Evolutionary conservation across 768 basidiomycete species (phyloP).

Genomic region (Termitomyces sp.): DNA sequence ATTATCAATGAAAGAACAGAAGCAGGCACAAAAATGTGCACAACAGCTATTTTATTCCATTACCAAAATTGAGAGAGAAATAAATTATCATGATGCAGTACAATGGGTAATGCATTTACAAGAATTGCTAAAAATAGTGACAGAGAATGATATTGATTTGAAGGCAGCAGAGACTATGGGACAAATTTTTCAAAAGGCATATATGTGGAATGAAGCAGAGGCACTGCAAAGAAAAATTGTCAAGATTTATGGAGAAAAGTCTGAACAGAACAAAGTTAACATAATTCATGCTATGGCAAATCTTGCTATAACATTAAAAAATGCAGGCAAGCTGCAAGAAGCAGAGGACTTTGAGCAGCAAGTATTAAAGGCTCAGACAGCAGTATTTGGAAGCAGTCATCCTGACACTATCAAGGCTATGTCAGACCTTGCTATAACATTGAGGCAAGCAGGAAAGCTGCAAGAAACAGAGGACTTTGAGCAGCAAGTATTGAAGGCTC

Average conservation of each 20-base stretch:
- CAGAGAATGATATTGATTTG: not conserved
- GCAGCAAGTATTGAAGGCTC: not conserved
- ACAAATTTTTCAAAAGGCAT: not conserved
- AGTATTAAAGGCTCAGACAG: not conserved
- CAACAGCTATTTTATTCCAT: not conserved
- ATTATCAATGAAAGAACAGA: not conserved
- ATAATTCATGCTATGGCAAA: not conserved
- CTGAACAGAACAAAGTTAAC: not conserved
- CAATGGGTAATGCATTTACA: not conserved
- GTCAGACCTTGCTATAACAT: not conserved
- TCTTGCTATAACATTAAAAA: not conserved
- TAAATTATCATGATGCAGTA: not conserved
- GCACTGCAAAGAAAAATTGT: not conserved
- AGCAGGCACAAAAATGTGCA: not conserved
- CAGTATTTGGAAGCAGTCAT: not conserved
- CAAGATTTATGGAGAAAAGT: too few relatives aligned
- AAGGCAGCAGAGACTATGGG: not conserved
- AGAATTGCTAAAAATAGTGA: not conserved
- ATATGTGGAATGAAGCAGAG: not conserved
- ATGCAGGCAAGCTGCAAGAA: not conserved
- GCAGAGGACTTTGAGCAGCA: not conserved
- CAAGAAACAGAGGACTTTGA: not conserved
- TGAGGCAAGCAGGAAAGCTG: not conserved
- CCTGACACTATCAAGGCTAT: not conserved
- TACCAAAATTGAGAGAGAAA: too few relatives aligned